Evolutionary conservation across 2,329 filamentous ascomycete species (phyloP), one percentile per base, ranked within the genome.

Genomic region (Stenocarpella maydis): DNA sequence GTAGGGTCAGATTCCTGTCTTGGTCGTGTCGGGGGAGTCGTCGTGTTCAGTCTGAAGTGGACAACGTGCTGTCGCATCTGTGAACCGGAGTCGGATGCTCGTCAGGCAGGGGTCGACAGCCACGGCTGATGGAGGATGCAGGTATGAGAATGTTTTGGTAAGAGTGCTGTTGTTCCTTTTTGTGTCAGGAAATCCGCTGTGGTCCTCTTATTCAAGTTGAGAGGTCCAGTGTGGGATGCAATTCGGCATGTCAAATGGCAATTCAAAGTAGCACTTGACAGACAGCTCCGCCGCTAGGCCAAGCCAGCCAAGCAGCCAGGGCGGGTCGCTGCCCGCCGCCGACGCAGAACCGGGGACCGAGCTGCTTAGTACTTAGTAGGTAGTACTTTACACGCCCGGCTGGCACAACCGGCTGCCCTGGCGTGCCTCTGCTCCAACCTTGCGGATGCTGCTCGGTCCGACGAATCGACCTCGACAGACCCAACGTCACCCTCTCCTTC

Each of bases 11-110:
- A 12, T 70, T 55, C n/a, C 21, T 37, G 66, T 70, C 52, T 68
- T 39, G 63, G 64, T 67, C 47, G 66, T 69, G 65, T 72, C 41
- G 50, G 63, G 24, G 60, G 61, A 54, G 66, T 67, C 61, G 66
- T 67, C 61, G 64, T 68, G 45, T 71, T 70, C 73, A 72, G 71
- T 71, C 50, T 58, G 52, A 58, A 49, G 47, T 54, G 63, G 43
- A 65, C 67, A 60, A 45, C 43, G 63, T 63, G 60, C 39, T 50
- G 67, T 60, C 55, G 70, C 70, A 71, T 71, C 67, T 68, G 70
- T 67, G 37, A 67, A 64, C 31, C 49, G 55, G 34, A 47, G 67
- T 69, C 24, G 63, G 67, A 52, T 39, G 43, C 45, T 67, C 63
- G 52, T 53, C 54, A 49, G 21, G 63, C 49, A 47, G 45, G 37